Evolutionary conservation across 768 basidiomycete genomes (phyloP).

Genomic region (Dioszegia crocea): DNA sequence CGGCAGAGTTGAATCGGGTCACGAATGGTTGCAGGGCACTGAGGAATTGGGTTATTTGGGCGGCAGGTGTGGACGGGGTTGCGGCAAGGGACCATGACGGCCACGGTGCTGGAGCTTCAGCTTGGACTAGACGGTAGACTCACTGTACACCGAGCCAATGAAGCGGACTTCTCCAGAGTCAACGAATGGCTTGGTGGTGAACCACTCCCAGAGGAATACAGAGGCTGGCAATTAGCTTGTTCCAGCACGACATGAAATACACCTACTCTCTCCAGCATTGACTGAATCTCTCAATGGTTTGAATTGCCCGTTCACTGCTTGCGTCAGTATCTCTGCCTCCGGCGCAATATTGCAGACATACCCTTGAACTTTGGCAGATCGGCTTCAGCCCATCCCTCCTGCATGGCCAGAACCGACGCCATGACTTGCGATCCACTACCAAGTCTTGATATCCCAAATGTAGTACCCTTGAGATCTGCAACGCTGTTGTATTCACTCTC

Average conservation of each 20-base stretch:
- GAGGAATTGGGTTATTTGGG: constrained; percentile 61
- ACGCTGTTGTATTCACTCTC: constrained; percentile 67
- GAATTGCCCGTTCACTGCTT: constrained; percentile 48
- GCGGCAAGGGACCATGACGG: constrained; percentile 94
- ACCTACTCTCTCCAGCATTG: constrained; percentile 70
- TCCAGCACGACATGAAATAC: too few species aligned
- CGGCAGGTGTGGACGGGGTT: constrained; percentile 58
- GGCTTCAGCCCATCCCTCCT: constrained; percentile 67
- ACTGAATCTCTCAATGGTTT: constrained; percentile 69
- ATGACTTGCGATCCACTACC: constrained; percentile 67
- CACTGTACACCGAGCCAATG: constrained; percentile 58
- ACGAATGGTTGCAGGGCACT: constrained; percentile 63
- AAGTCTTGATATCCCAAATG: constrained; percentile 79
- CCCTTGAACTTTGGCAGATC: constrained; percentile 62
- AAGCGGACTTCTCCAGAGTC: constrained; percentile 77
- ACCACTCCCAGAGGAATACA: constrained; percentile 53
- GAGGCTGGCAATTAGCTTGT: constrained; percentile 18
- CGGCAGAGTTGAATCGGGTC: constrained; percentile 56
- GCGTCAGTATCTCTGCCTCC: too few species aligned
- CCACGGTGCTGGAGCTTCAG: constrained; percentile 72
- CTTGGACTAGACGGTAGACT: background rate
- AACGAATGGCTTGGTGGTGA: constrained; percentile 74
- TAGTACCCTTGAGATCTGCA: constrained; percentile 70
- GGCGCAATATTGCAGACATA: constrained; percentile 40
- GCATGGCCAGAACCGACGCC: constrained; percentile 89